phyloP scores from a whole-genome alignment of 805 yeast species.

The Vanderwaltozyma polyspora region DNA sequence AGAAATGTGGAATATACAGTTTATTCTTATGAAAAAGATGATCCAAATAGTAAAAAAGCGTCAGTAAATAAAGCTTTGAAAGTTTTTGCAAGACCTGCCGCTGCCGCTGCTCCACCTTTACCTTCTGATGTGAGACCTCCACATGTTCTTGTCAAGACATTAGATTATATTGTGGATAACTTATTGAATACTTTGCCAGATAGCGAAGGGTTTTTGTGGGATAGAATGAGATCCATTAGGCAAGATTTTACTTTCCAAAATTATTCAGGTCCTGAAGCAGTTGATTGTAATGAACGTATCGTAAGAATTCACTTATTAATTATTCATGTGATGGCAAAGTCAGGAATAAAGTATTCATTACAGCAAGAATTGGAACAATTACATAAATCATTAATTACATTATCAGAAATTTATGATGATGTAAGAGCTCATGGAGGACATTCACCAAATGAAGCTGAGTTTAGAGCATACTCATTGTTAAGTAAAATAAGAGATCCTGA shows the following conservation, averaged over 20 bases:
- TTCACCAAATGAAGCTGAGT: conserved; percentile 83
- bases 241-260: conserved; percentile 96
- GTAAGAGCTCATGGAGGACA: conserved; percentile 55
- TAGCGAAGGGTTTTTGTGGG: conserved; percentile 90
- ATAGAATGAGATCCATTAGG: conserved; percentile 88
- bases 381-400: conserved; percentile 79
- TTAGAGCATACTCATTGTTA: conserved; percentile 75
- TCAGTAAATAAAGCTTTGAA: conserved; percentile 59
- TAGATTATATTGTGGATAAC: conserved; percentile 59
- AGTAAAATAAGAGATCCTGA: conserved; percentile 80
- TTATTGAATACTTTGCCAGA: conserved; percentile 62
- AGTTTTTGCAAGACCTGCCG: conserved; percentile 93
- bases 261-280: conserved; percentile 85
- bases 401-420: conserved; percentile 78
- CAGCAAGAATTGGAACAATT: conserved; percentile 95
- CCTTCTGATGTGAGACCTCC: conserved; percentile 99
- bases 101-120: conserved; percentile 95
- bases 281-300: conserved; percentile 84
- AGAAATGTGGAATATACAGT: conserved; percentile 83
- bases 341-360: conserved; percentile 63
- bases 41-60: conserved; percentile 41
- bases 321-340: conserved; percentile 75
- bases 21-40: conserved; percentile 62
- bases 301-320: conserved; percentile 78
- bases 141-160: conserved; percentile 48